These are phyloP conservation scores for Aspergillus novofumigatus DNA, from an alignment of 2,329 filamentous ascomycete genomes.

Conservation along the genomic window DNA sequence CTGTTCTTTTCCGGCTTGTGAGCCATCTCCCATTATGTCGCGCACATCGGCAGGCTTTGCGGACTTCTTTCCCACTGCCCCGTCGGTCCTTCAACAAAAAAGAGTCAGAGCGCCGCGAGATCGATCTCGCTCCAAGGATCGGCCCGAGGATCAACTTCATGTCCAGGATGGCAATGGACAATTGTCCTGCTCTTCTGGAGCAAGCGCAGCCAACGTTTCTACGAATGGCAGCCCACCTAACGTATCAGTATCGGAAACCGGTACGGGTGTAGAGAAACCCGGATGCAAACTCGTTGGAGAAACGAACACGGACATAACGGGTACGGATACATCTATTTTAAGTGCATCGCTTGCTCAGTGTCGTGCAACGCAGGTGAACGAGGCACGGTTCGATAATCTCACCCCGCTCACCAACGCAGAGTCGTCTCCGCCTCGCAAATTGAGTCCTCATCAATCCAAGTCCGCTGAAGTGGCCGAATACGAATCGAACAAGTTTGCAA, in stretches of 20 bases:
- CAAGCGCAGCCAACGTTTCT: slow-evolving; percentile 7
- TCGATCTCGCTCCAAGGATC: slow-evolving; percentile 55
- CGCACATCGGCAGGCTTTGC: slow-evolving; percentile 77
- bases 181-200: slow-evolving; percentile 7
- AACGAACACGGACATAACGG: slow-evolving; percentile 69
- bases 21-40: slow-evolving; percentile 63
- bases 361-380: slow-evolving; percentile 54
- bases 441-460: slow-evolving; percentile 49
- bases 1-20: slow-evolving; percentile 34
- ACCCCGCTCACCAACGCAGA: slow-evolving; percentile 65
- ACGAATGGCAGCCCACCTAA: slow-evolving; percentile 13
- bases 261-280: slow-evolving; percentile 14
- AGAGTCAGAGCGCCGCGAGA: slow-evolving; percentile 50
- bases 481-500: slow-evolving; percentile 27
- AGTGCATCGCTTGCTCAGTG: slow-evolving; percentile 52
- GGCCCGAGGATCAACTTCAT: slow-evolving; percentile 45
- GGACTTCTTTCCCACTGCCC: slow-evolving; percentile 79
- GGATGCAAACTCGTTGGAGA: slow-evolving; percentile 54
- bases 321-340: slow-evolving; percentile 68
- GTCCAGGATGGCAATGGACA: slow-evolving; percentile 17
- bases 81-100: slow-evolving; percentile 55
- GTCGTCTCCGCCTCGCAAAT: slow-evolving; percentile 58
- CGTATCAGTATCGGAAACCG: slow-evolving; percentile 8
- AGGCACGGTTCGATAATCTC: slow-evolving; percentile 50
- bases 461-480: slow-evolving; percentile 26